Evolutionary conservation across 306 rosid species (phyloP), one percentile per base, ranked within the genome.

Genomic region (Quillaja saponaria): DNA sequence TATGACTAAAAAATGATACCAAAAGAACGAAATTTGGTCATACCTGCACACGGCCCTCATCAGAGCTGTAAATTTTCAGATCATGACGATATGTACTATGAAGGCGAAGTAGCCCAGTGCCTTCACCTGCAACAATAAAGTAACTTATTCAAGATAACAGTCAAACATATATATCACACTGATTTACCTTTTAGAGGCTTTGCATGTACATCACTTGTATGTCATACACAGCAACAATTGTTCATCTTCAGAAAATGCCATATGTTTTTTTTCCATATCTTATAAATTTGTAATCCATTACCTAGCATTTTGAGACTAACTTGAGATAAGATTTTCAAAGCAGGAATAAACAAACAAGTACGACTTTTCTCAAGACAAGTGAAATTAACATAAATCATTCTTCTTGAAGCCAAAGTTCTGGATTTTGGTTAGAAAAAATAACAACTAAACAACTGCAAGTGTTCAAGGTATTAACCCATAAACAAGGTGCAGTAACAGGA

Each of bases 21-120:
- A 66, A 75, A 64, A 31, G 45, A 56, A 33, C 61, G 25, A 44
- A 51, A 35, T 58, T 33, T 64, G 3, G 40, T 64, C 67, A 63
- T 86, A 92, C 99, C 99, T 92, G 99, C 71, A 92, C 99, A 56
- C 99, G 99, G 14, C 99, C 99, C 86, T 92, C 99, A 63, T 92
- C 99, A 74, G 99, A 92, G 81, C 99, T 92, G 70, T 92, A 92
- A 71, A 92, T 92, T 81, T 92, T 92, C 19, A 92, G 85, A 81
- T 92, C 96, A 67, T 92, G 99, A 48, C 99, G 90, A 58, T 92
- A 89, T 59, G 99, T 92, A 72, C 99, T 92, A 64, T 92, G 99
- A 69, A 92, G 95, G 58, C 99, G 95, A 79, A 92, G 99, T 40
- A 92, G 75, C 48, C 99, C 99, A 1, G 94, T 92, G 53, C 99